These are phyloP conservation scores for Entomortierella chlamydospora DNA, from an alignment of 192 early-diverging fungal genomes.

Conservation along the genomic window DNA sequence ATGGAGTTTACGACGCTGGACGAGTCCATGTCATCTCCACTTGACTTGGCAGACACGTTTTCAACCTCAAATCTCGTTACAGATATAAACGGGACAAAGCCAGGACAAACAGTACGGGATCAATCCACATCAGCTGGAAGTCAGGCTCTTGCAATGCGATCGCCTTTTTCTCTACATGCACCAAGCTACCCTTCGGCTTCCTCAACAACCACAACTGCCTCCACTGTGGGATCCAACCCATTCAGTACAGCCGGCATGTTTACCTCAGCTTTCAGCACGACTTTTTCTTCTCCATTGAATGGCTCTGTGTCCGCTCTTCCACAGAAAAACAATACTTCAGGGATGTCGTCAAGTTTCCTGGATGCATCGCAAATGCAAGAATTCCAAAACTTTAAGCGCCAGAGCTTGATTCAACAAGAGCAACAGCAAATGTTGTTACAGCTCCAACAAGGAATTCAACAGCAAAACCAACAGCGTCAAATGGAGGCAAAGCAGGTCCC, in stretches of 20 bases:
- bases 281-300: conserved; percentile 25
- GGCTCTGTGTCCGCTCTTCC: not conserved
- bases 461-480: conserved; percentile 3
- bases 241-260: conserved; percentile 38
- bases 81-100: not conserved
- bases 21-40: conserved; percentile 37
- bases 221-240: conserved; percentile 6
- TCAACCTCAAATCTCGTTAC: not conserved
- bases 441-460: conserved; percentile 36
- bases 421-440: conserved; percentile 39
- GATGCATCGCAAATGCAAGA: conserved; percentile 49
- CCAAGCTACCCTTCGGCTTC: not conserved
- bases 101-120: not conserved
- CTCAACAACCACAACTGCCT: not conserved
- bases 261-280: conserved; percentile 20
- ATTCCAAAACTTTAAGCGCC: conserved; percentile 45
- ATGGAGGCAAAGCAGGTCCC: conserved; percentile 27
- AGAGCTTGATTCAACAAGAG: conserved; percentile 24
- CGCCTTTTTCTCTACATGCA: conserved; percentile 12
- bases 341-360: conserved; percentile 39
- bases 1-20: conserved; percentile 49
- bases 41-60: conserved; percentile 5
- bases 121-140: not conserved
- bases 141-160: conserved; percentile 6
- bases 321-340: not conserved